Conservation (phyloP, 108 stramenopile species). For the Pelagomonas calceolata region DNA sequence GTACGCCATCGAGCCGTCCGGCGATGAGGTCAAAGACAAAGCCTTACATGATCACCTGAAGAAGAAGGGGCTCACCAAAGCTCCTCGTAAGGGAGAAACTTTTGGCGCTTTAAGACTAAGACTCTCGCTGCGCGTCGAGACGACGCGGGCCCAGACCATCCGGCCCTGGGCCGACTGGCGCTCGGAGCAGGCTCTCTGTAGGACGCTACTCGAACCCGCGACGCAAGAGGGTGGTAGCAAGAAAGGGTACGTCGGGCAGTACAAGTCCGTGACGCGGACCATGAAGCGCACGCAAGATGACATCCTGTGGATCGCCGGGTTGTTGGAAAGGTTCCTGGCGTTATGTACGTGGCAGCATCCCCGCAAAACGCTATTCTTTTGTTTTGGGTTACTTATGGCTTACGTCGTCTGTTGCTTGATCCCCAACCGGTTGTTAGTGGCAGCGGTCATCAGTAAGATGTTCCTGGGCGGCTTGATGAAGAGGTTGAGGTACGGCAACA, state of each 20-base stretch:
- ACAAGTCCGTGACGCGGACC: background rate
- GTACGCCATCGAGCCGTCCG: too few relatives aligned
- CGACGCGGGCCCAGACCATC: too few relatives aligned
- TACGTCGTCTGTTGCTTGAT: background rate
- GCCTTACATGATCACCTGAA: too few relatives aligned
- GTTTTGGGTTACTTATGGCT: background rate
- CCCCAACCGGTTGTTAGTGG: background rate
- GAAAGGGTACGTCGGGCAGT: background rate
- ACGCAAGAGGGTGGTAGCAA: too few relatives aligned
- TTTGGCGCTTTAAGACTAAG: too few relatives aligned
- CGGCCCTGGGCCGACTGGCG: too few relatives aligned
- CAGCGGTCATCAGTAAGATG: background rate
- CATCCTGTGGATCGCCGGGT: background rate
- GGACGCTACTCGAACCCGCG: too few relatives aligned
- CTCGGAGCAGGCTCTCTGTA: too few relatives aligned
- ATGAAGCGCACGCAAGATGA: background rate
- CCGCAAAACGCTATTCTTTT: background rate
- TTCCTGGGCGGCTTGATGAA: background rate
- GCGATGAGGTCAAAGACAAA: too few relatives aligned
- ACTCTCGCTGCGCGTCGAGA: too few relatives aligned
- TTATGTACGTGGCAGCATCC: background rate
- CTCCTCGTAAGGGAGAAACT: too few relatives aligned
- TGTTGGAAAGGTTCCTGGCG: background rate
- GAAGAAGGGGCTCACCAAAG: too few relatives aligned
- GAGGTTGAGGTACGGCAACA: background rate